Evolutionary conservation across 2,329 filamentous ascomycete species (phyloP), one percentile per base, ranked within the genome.

Genomic region (Dactylellina drechsleri): DNA sequence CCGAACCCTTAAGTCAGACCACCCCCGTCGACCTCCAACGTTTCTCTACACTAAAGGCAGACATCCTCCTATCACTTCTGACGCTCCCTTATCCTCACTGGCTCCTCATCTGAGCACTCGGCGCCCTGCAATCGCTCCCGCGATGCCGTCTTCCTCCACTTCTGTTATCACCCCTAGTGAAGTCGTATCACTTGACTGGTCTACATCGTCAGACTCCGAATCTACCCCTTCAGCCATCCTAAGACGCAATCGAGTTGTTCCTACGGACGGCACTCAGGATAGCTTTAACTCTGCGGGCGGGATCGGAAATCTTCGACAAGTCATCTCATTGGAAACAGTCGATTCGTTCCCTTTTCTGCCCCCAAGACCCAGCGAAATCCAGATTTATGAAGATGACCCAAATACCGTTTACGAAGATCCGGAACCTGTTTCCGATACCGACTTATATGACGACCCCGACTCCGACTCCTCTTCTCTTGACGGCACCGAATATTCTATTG

Each of bases 11-110:
- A 57, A 67, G 20, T 61, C 62, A 13, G 67, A 62, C 26, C 70
- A 57, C 16, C 28, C 50, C 31, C 57, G 70, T 23, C 50, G 62
- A 43, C 62, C 61, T 40, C 57, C 70, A 20, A 74, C 70, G 2
- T 67, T 47, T 49, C 62, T 74, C 20, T 64, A 67, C 52, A 74
- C 70, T 49, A 74, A 67, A 50, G 70, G 70, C 70, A 74, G 62
- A 50, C 49, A 64, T 8, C 70, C 70, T 10, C 1, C 62, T 36
- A 31, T 58, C 31, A 71, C 43, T 43, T 16, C 59, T 28, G 18
- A 61, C 43, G 10, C 43, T 20, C 47, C 50, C 50, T 15, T 36
- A 10, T 20, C 53, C n/a, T 16, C 60, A 6, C 43, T 8, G 13
- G 16, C 13, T 47, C 43, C 43, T n/a, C 43, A 15, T 18, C 36